Evolutionary conservation across 2,329 filamentous ascomycete genomes (phyloP), one percentile per base, ranked within the genome.

Genomic region (Diplodia seriata): DNA sequence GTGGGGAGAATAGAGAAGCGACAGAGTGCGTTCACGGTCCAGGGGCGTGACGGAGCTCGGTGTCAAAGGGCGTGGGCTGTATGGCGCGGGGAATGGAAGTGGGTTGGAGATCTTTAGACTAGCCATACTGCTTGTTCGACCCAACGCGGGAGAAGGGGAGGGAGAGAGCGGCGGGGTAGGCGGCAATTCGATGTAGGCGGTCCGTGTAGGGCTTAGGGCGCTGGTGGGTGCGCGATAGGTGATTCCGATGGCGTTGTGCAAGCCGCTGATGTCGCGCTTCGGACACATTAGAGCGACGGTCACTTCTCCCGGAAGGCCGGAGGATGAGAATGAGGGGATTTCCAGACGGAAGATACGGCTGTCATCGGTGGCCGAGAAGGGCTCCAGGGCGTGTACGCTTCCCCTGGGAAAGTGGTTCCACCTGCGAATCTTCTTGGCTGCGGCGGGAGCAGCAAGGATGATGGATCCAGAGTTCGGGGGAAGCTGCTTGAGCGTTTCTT

Each of bases 161-260:
- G 63, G 50, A 53, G 54, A 68, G 43, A 61, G 61, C 43, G 63
- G 68, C 26, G 62, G 70, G 15, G 70, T 70, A 15, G 59, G 69
- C 12, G 59, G 57, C 40, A 68, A 57, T 23, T 68, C 47, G 68
- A 68, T 59, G n/a, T 56, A 50, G 49, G 47, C n/a, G 5, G 57
- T 23, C 36, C 40, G 33, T 9, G 57, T 50, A 15, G 74, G 71
- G 47, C 75, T 80, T 23, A 81, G 74, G 4, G 78, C 72, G 38
- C 75, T 79, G 54, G 75, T 80, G 0, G 89, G 87, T 23, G 89
- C 85, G 20, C 85, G 85, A 74, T 92, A 93, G 1, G 90, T 93
- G 71, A 93, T 90, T 15, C 87, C 90, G 70, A 92, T 85, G 12
- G 89, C 90, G 68, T 87, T 86, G 74, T 91, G 89, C 0, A 90